Evolutionary conservation across 2,329 filamentous ascomycete genomes (phyloP).

Genomic region (Nectriaceae sp.): DNA sequence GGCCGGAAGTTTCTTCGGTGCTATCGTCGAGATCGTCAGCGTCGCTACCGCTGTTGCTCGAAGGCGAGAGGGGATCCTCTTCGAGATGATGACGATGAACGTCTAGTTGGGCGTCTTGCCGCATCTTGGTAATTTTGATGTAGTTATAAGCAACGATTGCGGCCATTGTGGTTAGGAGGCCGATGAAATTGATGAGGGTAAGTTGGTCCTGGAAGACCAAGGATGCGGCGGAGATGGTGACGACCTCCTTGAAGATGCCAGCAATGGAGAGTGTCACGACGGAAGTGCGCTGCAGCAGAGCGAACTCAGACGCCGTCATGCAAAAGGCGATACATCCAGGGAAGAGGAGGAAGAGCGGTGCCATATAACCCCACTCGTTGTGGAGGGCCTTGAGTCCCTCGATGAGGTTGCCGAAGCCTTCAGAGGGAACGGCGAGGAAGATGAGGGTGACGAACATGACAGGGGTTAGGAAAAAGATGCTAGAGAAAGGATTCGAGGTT

Average conservation of each 20-base stretch:
- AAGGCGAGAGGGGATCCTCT: slow-evolving; percentile 33
- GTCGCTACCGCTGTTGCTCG: slow-evolving; percentile 42
- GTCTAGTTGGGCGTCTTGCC: slow-evolving; percentile 65
- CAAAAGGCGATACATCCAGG: slow-evolving; percentile 89
- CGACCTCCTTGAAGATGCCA: slow-evolving; percentile 98
- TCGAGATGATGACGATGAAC: slow-evolving; percentile 46
- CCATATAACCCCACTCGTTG: slow-evolving; percentile 68
- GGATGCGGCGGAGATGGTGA: slow-evolving; percentile 88
- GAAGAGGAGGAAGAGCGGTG: slow-evolving; percentile 78
- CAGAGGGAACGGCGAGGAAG: slow-evolving; percentile 79
- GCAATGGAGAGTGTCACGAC: slow-evolving; percentile 96
- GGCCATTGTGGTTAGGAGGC: slow-evolving; percentile 82
- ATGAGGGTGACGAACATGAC: slow-evolving; percentile 90
- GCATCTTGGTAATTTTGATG: slow-evolving; percentile 90
- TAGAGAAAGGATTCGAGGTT: slow-evolving; percentile 94
- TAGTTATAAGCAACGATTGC: slow-evolving; percentile 93
- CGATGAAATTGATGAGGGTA: slow-evolving; percentile 83
- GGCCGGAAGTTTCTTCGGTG: slow-evolving; percentile 47
- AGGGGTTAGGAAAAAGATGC: slow-evolving; percentile 95
- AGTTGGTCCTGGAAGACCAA: slow-evolving; percentile 87
- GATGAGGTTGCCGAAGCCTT: slow-evolving; percentile 71
- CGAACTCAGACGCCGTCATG: slow-evolving; percentile 97
- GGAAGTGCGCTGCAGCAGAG: slow-evolving; percentile 88
- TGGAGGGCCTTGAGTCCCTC: slow-evolving; percentile 66
- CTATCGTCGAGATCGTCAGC: slow-evolving; percentile 42